Base-by-base conservation (phyloP, 106 monocot species). In the Platanthera zijinensis region DNA sequence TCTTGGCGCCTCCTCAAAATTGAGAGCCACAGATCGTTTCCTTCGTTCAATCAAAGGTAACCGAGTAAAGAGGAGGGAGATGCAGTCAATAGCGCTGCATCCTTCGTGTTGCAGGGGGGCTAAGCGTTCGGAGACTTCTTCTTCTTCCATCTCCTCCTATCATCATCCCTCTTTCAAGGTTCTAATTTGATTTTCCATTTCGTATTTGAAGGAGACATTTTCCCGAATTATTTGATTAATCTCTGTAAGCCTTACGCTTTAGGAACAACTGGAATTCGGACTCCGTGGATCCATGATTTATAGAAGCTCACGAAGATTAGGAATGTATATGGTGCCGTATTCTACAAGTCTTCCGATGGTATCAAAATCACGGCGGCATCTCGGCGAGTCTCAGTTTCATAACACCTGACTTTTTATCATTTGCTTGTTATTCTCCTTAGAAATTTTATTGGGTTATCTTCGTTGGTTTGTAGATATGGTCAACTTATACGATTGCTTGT, bases 21-120 rank as follows among this genome's bases (percentile, higher is more conserved):
- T 39, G 39, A 39, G 39, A 39, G 39, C 39, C 39, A 39, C 39
- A 39, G 39, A 39, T 39, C 39, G 66, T 4, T 66, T 32, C 66
- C 4, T 66, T 32, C 30, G 32, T 66, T 32, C 66, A 10, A 30
- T 66, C 32, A 3, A 66, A 39, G 39, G 66, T 32, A 2, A 32
- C 30, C 5, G 30, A 32, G 18, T 39, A 47, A 15, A 70, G 48
- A 70, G 70, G 70, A 70, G n/a, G 48, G 18, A 48, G 48, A 70
- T 70, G 70, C 70, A 48, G 70, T 17, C 25, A 15, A 47, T 70
- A 12, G 46, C 48, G 70, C 70, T 70, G 70, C 70, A 70, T 46
- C 70, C 70, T 70, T 70, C 70, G 10, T 70, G 70, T 48, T 70
- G 48, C 48, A 48, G 48, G 70, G 18, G 14, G 9, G 6, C 70